Percentiles rank a stretch among this genome's conserved stretches.
phyloP scores from a whole-genome alignment of 2,329 filamentous ascomycete species.

The Ophiostoma sp. region DNA sequence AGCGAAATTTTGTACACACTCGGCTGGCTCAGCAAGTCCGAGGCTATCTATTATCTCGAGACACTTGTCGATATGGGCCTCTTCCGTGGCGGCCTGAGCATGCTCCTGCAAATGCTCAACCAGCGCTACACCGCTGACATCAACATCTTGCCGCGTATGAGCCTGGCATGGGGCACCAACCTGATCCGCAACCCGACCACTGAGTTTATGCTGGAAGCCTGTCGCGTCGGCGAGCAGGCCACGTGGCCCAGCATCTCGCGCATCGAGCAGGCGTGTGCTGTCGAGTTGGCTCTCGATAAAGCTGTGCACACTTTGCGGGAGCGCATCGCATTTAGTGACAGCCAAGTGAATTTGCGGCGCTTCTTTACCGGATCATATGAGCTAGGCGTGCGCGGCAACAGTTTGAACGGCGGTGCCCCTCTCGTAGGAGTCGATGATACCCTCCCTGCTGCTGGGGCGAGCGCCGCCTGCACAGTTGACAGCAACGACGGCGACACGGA shows the following conservation, averaged over 20 bases:
- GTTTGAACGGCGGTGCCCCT: conserved; percentile 5
- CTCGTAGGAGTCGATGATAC: neutral
- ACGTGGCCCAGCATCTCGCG: conserved; percentile 90
- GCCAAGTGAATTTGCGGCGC: conserved; percentile 60
- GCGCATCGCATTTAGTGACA: conserved; percentile 67
- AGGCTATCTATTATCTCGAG: conserved; percentile 77
- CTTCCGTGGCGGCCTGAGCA: conserved; percentile 75
- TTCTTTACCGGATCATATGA: conserved; percentile 41
- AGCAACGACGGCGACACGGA: conserved; percentile 23
- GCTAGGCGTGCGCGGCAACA: conserved; percentile 30
- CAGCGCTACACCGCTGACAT: conserved; percentile 95
- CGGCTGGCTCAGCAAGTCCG: conserved; percentile 73
- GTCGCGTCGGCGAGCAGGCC: conserved; percentile 75
- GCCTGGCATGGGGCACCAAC: conserved; percentile 47
- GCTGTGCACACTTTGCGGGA: conserved; percentile 70
- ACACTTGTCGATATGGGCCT: conserved; percentile 78
- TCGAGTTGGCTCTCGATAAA: conserved; percentile 80
- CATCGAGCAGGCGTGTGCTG: conserved; percentile 82
- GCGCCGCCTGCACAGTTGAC: neutral
- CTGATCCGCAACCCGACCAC: conserved; percentile 81
- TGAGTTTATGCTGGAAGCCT: conserved; percentile 82
- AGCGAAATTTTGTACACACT: conserved; percentile 62
- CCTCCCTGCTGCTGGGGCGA: neutral
- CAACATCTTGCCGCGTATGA: conserved; percentile 60
- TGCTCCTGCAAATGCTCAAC: conserved; percentile 76